Evolutionary conservation across 2,329 filamentous ascomycete species (phyloP).

Genomic region (Aureobasidium pullulans): DNA sequence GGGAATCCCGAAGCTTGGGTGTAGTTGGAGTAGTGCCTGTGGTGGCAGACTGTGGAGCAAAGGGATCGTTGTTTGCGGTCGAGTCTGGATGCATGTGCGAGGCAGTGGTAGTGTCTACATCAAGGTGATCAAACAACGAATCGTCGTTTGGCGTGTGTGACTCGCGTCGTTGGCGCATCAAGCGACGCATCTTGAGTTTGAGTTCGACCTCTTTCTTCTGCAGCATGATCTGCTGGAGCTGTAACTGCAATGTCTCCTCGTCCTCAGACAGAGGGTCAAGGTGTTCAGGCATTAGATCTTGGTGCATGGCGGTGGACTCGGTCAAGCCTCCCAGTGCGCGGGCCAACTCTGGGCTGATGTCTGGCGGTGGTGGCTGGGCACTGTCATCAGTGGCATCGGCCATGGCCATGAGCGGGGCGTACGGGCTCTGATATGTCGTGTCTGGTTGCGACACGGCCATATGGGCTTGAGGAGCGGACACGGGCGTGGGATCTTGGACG

Average conservation of each 20-base stretch:
- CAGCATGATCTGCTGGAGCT: slow-evolving; percentile 29
- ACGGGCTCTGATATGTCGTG: slow-evolving; percentile 27
- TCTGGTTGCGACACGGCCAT: background rate
- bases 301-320: background rate
- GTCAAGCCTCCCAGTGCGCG: slow-evolving; percentile 12
- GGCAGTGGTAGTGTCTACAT: background rate
- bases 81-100: slow-evolving; percentile 2
- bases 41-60: background rate
- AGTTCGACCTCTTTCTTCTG: slow-evolving; percentile 31
- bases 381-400: slow-evolving; percentile 17
- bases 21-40: background rate
- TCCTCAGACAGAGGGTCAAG: slow-evolving; percentile 24
- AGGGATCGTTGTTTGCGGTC: slow-evolving; percentile 6
- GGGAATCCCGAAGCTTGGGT: slow-evolving; percentile 25
- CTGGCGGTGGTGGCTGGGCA: slow-evolving; percentile 15
- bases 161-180: slow-evolving; percentile 20
- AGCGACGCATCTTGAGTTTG: slow-evolving; percentile 28
- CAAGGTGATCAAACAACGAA: slow-evolving; percentile 7
- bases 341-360: slow-evolving; percentile 14
- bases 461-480: background rate
- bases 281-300: slow-evolving; percentile 8
- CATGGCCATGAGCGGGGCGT: slow-evolving; percentile 24
- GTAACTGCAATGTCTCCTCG: slow-evolving; percentile 29
- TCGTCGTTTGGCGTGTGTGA: slow-evolving; percentile 6
- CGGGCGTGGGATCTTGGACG: slow-evolving; percentile 10